Evolutionary conservation across 1,284 basidiomycete genomes (phyloP).

Genomic region (Trichosporon sp.): DNA sequence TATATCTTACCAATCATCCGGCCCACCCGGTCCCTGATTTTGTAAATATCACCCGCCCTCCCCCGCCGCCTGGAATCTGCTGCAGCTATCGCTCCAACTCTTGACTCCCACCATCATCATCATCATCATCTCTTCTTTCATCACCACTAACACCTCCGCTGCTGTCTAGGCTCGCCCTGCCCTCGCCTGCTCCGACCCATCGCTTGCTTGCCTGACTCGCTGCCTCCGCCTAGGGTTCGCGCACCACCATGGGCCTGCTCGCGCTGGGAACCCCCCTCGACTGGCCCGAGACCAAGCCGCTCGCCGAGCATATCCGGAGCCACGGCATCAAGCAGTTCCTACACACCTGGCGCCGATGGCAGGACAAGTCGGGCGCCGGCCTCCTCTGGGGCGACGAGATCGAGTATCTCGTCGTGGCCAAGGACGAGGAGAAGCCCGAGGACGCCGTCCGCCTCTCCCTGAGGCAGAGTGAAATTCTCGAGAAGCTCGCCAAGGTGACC

Average conservation of each 20-base stretch:
- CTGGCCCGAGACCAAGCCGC: constrained; percentile 84
- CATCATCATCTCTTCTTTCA: not conserved
- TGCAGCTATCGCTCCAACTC: not conserved
- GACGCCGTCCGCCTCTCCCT: constrained; percentile 78
- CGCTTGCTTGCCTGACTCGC: not conserved
- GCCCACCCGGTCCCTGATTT: not conserved
- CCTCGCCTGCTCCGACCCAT: not conserved
- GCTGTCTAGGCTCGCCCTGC: not conserved
- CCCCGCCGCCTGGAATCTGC: not conserved
- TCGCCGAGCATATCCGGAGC: constrained; percentile 81
- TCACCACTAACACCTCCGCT: not conserved
- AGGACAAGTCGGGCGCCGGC: constrained; percentile 85
- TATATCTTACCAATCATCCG: constrained; percentile 3
- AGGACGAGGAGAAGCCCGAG: constrained; percentile 66
- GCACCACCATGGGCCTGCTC: constrained; percentile 74
- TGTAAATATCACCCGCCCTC: not conserved
- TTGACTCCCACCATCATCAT: not conserved
- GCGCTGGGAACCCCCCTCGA: constrained; percentile 88
- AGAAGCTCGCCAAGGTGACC: constrained; percentile 67
- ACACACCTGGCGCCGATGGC: constrained; percentile 83
- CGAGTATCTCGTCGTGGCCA: constrained; percentile 91
- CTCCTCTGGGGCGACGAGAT: constrained; percentile 99
- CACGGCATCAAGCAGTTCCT: constrained; percentile 97
- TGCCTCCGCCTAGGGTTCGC: not conserved
- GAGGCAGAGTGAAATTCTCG: constrained; percentile 87